Evolutionary conservation across 1,284 basidiomycete genomes (phyloP).

Genomic region (Tetrapyrgos nigripes): DNA sequence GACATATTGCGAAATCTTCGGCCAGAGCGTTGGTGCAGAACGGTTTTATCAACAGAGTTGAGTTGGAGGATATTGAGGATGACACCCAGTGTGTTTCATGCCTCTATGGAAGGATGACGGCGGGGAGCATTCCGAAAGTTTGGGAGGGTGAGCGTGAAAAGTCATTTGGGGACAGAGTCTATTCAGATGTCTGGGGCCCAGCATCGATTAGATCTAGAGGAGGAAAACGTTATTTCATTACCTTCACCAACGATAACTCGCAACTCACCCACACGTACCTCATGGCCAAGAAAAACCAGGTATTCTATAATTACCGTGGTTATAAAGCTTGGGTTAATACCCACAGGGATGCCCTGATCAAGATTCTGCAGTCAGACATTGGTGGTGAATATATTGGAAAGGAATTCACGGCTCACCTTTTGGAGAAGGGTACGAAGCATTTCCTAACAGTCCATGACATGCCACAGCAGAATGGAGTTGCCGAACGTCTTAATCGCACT

Average conservation of each 20-base stretch:
- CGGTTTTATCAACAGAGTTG: constrained; percentile 19
- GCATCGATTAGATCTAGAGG: too few relatives aligned
- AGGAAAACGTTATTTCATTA: constrained; percentile 35
- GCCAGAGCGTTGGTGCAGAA: constrained; percentile 12
- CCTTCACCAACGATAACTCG: constrained; percentile 32
- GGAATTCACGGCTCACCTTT: too few relatives aligned
- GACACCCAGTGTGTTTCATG: constrained; percentile 30
- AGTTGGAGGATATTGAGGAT: constrained; percentile 7
- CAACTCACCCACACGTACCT: constrained; percentile 18
- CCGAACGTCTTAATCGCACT: constrained; percentile 30
- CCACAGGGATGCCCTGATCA: constrained; percentile 20
- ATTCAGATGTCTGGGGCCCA: too few relatives aligned
- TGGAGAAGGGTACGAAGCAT: too few relatives aligned
- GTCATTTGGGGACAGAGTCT: too few relatives aligned
- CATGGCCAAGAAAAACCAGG: too few relatives aligned
- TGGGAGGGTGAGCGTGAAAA: too few relatives aligned
- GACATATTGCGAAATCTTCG: too few relatives aligned
- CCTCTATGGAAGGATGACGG: too few relatives aligned
- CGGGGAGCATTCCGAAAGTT: too few relatives aligned
- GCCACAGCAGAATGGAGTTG: constrained; percentile 32
- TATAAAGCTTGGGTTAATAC: constrained; percentile 20
- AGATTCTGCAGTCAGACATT: too few relatives aligned
- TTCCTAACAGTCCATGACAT: constrained; percentile 30
- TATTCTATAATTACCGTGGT: neutral
- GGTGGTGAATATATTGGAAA: too few relatives aligned